These are phyloP conservation scores for Eucalyptus sp. DNA, from an alignment of 345 rosid genomes.

Conservation along the genomic window DNA sequence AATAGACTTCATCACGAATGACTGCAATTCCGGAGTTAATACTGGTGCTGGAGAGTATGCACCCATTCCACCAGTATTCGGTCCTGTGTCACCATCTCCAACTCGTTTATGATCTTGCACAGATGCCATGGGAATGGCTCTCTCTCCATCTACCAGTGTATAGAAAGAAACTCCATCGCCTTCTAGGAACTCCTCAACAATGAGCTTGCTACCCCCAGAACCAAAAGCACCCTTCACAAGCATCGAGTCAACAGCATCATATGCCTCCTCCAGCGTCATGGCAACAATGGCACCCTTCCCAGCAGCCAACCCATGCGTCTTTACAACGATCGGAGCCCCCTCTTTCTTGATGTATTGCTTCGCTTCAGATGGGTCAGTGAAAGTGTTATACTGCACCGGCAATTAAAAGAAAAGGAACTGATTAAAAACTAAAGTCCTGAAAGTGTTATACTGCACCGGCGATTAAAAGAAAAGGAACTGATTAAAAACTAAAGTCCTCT, in stretches of 20 bases:
- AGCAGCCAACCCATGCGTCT: conserved; percentile 94
- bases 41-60: conserved; percentile 93
- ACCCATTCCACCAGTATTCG: too few relatives aligned
- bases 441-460: conserved; percentile 52
- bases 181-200: conserved; percentile 76
- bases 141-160: conserved; percentile 86
- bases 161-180: conserved; percentile 96
- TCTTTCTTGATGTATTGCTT: conserved; percentile 59
- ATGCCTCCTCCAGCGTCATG: conserved; percentile 67
- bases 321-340: conserved; percentile 74
- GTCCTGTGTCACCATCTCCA: conserved; percentile 87
- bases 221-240: conserved; percentile 70
- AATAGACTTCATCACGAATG: conserved; percentile 69
- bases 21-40: conserved; percentile 55
- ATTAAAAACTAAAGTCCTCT: too few relatives aligned
- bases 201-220: conserved; percentile 61
- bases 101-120: conserved; percentile 94
- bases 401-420: too few relatives aligned
- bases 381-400: too few relatives aligned
- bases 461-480: background rate
- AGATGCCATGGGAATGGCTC: conserved; percentile 80
- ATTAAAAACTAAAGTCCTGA: background rate
- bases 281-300: conserved; percentile 92
- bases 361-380: conserved; percentile 47
- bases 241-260: conserved; percentile 79